Evolutionary conservation across 148 eudicot species (phyloP), one percentile per base, ranked within the genome.

Genomic region (Camellia sinensis): DNA sequence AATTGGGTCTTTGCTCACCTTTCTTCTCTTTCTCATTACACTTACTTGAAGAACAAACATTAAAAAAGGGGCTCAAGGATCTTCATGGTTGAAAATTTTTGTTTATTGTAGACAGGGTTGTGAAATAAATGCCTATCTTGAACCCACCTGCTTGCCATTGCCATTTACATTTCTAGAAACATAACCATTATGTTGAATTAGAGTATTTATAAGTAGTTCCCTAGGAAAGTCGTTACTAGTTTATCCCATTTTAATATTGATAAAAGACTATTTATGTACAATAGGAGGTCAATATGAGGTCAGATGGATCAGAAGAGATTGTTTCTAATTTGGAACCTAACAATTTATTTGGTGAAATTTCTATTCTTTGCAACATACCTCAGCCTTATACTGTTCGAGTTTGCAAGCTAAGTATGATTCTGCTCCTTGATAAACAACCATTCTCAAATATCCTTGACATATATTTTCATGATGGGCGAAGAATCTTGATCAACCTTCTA

Each of bases 341-440:
- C 80, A 91, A 85, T 87, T 88, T 79, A 77, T 96, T 94, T 75
- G 99, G 99, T 52, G 94, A 89, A 73, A 83, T 96, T 69, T 94
- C 99, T 13, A 87, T 94, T 60, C 84, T 96, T 76, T 92, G 97
- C 89, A 96, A 92, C 86, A 90, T 96, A 67, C 91, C 99, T 80
- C 98, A 94, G 75, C 94, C 98, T 37, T 89, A 84, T 77, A 89
- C 97, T 3, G 90, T 96, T 67, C 90, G 93, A 22, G 99, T 94
- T 46, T 79, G 87, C 61, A 90, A 94, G 71, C 87, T 96, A n/a
- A 91, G 98, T 81, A 87, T 93, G 71, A 91, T 96, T 84, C 84
- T 96, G 73, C 93, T 97, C 19, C 84, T 96, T 68, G 99, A 96
- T 88, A 96, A 91, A 80, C 95, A 96, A 81, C 83, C 98, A 29